phyloP scores from a whole-genome alignment of 208 protist genomes.

The Leptomonas seymouri region DNA sequence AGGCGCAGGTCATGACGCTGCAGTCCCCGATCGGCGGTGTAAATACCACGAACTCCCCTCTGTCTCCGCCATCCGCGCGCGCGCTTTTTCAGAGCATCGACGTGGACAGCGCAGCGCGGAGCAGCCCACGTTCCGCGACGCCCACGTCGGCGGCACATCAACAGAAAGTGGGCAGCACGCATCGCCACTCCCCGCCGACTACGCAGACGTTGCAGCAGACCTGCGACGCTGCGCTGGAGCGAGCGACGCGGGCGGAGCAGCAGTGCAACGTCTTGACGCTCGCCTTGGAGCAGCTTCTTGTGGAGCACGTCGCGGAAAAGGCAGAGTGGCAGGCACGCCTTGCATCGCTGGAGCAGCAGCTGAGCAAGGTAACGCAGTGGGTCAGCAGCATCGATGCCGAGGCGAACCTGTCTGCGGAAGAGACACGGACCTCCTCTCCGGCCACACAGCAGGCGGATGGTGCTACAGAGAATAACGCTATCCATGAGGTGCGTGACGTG shows the following conservation, averaged over 20 bases:
- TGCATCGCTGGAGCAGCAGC: conserved; percentile 26
- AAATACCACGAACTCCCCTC: conserved; percentile 11
- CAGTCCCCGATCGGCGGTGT: conserved; percentile 5
- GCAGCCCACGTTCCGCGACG: not conserved
- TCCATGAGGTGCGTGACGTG: not conserved
- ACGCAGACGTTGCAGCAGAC: conserved; percentile 10
- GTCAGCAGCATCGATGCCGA: conserved; percentile 30
- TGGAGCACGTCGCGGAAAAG: conserved; percentile 25
- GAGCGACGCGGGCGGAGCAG: conserved; percentile 27
- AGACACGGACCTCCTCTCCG: not conserved
- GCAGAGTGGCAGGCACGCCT: conserved; percentile 20
- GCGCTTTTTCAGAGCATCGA: conserved; percentile 30
- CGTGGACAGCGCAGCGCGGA: conserved; percentile 9
- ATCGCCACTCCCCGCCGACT: not conserved
- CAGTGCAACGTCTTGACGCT: conserved; percentile 30
- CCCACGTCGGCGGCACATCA: not conserved
- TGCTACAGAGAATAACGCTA: not conserved
- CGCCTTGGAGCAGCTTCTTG: conserved; percentile 29
- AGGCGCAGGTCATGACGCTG: conserved; percentile 2
- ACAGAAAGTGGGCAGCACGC: not conserved
- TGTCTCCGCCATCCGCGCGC: conserved; percentile 29
- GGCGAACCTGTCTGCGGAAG: not conserved
- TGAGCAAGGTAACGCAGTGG: conserved; percentile 25
- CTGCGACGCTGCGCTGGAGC: conserved; percentile 26
- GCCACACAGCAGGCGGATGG: not conserved